Conservation (phyloP, 2,329 filamentous ascomycete genomes). For the Penicillium sp. region DNA sequence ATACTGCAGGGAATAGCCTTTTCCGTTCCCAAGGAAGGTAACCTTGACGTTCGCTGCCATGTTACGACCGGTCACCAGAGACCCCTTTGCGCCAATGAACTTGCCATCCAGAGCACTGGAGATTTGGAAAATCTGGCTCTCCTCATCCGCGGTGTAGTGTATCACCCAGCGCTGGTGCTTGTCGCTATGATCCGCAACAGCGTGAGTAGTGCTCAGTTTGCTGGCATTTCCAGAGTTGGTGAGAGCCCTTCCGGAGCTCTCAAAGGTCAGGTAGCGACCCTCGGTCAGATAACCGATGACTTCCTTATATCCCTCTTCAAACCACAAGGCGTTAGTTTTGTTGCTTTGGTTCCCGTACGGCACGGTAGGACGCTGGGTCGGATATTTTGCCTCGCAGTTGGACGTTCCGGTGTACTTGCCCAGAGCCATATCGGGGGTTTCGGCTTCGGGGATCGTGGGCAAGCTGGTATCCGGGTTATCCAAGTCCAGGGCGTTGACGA, state of each 20-base stretch:
- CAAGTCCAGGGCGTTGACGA: slow-evolving; percentile 51
- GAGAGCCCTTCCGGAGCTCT: slow-evolving; percentile 47
- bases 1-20: slow-evolving; percentile 35
- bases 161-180: slow-evolving; percentile 52
- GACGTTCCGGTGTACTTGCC: slow-evolving; percentile 50
- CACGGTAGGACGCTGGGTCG: slow-evolving; percentile 42
- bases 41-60: slow-evolving; percentile 32
- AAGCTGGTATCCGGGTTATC: slow-evolving; percentile 50
- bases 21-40: slow-evolving; percentile 35
- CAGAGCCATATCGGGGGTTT: slow-evolving; percentile 43
- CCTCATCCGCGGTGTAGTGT: slow-evolving; percentile 39
- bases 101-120: slow-evolving; percentile 44
- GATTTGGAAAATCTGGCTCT: slow-evolving; percentile 39
- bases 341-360: slow-evolving; percentile 49
- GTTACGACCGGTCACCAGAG: slow-evolving; percentile 18
- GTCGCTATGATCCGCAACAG: slow-evolving; percentile 38
- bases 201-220: slow-evolving; percentile 21
- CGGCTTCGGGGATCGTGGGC: slow-evolving; percentile 47
- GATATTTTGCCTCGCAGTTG: slow-evolving; percentile 44
- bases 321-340: slow-evolving; percentile 34
- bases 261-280: slow-evolving; percentile 55
- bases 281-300: slow-evolving; percentile 54
- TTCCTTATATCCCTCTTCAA: slow-evolving; percentile 56
- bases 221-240: slow-evolving; percentile 28
- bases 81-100: slow-evolving; percentile 32